A percentile compares a stretch with the other conserved stretches of the same genome.
phyloP scores from a whole-genome alignment of 805 yeast genomes.

The Dipodascopsis tothii region DNA sequence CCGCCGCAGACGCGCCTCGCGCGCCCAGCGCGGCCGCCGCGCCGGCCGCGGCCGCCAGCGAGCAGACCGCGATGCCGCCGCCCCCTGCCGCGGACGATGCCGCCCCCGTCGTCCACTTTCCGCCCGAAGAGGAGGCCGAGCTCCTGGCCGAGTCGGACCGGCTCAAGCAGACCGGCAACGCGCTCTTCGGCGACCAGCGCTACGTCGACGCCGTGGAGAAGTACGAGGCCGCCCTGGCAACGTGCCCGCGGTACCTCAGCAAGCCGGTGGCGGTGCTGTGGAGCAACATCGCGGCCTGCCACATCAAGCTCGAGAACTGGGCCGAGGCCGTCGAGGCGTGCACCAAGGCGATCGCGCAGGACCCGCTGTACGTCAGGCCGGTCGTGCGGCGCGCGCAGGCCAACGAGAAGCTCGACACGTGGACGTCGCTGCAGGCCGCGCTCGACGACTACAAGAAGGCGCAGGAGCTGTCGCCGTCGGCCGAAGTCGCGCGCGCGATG shows the following conservation, averaged over 20 bases:
- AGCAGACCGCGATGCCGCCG: background rate
- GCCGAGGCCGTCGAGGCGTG: slow-evolving; percentile 54
- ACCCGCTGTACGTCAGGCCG: slow-evolving; percentile 58
- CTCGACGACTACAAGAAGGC: slow-evolving; percentile 25
- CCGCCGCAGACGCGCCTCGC: too few species aligned
- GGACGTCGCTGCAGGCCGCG: slow-evolving; percentile 28
- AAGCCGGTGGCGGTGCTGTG: slow-evolving; percentile 19
- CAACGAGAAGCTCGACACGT: slow-evolving; percentile 32
- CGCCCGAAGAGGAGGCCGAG: slow-evolving; percentile 23
- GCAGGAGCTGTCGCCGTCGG: slow-evolving; percentile 8
- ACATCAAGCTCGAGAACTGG: slow-evolving; percentile 20
- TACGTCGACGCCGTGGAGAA: slow-evolving; percentile 11
- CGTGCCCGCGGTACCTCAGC: slow-evolving; percentile 11
- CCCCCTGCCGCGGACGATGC: background rate
- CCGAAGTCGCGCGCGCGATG: slow-evolving; percentile 5
- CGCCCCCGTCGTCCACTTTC: slow-evolving; percentile 3
- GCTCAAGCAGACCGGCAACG: slow-evolving; percentile 37
- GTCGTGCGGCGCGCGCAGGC: slow-evolving; percentile 72
- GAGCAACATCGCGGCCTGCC: slow-evolving; percentile 28
- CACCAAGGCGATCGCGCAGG: slow-evolving; percentile 51
- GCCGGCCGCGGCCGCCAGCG: background rate
- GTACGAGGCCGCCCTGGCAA: slow-evolving; percentile 13
- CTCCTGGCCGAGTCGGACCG: slow-evolving; percentile 29
- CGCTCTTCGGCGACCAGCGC: slow-evolving; percentile 16
- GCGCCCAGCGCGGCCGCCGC: background rate